These are phyloP conservation scores for Yamadazyma sp. DNA, from an alignment of 1,139 yeast genomes.

Conservation along the genomic window DNA sequence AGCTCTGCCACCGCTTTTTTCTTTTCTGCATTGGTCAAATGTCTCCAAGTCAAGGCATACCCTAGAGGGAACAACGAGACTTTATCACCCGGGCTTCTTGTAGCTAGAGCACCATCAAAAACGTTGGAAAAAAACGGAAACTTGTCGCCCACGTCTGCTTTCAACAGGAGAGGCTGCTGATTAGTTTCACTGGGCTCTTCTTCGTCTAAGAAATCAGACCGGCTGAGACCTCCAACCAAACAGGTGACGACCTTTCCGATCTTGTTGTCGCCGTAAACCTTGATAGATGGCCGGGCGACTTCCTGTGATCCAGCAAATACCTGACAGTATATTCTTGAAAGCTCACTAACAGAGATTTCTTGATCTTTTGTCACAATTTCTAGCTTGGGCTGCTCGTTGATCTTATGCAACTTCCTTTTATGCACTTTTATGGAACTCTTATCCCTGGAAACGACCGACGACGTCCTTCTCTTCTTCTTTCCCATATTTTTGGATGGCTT, in stretches of 20 bases:
- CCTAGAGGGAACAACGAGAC: constrained; percentile 56
- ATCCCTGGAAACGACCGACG: constrained; percentile 29
- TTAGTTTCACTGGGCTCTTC: background rate
- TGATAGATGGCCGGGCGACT: constrained; percentile 7
- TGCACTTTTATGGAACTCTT: constrained; percentile 22
- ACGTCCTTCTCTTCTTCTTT: constrained; percentile 43
- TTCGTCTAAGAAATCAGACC: constrained; percentile 28
- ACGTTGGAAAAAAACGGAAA: constrained; percentile 12
- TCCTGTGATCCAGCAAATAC: constrained; percentile 27
- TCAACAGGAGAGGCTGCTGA: background rate
- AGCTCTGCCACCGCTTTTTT: constrained; percentile 30
- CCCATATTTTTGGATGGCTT: constrained; percentile 4
- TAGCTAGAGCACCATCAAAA: constrained; percentile 44
- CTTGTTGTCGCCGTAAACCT: constrained; percentile 39
- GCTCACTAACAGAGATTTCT: constrained; percentile 32
- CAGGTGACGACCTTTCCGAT: constrained; percentile 57
- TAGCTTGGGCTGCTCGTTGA: constrained; percentile 12
- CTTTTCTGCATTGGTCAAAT: constrained; percentile 57
- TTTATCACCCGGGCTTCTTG: constrained; percentile 62
- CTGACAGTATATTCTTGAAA: constrained; percentile 55
- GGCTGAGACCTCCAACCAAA: constrained; percentile 60
- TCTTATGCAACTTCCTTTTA: constrained; percentile 35
- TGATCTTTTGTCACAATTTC: background rate
- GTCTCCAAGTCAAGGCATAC: constrained; percentile 55
- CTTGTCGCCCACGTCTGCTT: constrained; percentile 6